Base-by-base conservation (phyloP, 805 yeast species). In the Zygosaccharomyces gambellarensis region DNA sequence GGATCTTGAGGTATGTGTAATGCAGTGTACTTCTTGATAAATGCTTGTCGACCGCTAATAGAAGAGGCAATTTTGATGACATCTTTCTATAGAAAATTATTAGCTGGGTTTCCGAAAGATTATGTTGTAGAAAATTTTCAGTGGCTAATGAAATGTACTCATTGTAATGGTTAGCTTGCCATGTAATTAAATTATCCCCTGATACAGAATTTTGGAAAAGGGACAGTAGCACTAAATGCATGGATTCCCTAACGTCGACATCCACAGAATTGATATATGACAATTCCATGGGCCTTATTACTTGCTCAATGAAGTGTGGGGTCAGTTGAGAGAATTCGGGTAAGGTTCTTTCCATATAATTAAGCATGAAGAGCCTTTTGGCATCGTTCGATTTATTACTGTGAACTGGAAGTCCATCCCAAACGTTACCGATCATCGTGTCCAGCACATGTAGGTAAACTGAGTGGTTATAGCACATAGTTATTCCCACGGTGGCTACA, bases 281-380 rank as follows among this genome's bases (percentile, higher is more conserved):
- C 9, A 9, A 3, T n/a, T 56, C 27, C 8, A 60, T 19, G 2
- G 62, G 60, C 22, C 43, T 44, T 7, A 60, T 39, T 6, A 36
- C 40, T 9, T 39, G 31, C 4, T 34, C 12, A 14, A 61, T 48
- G 30, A 54, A 52, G 1, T 21, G 11, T 1, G 47, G 25, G 2
- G 53, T 43, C 1, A 53, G 17, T 5, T 38, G 19, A 1, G 46
- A 10, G 6, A 47, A 27, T 11, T 39, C 36, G 6, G 50, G 45
- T 8, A 58, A 39, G 1, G 63, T 60, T 4, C 31, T 48, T 39
- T 63, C 63, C 40, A 65, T 22, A 36, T 55, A 63, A 10, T 53
- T 50, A 17, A 65, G 46, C 25, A 60, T 34, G 45, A 61, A 65
- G 3, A 62, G 39, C 5, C 59, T n/a, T 42, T 56, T 61, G 7